These are phyloP conservation scores for Yamadazyma kanchanaburiensis DNA, from an alignment of 1,139 yeast genomes.

Conservation along the genomic window DNA sequence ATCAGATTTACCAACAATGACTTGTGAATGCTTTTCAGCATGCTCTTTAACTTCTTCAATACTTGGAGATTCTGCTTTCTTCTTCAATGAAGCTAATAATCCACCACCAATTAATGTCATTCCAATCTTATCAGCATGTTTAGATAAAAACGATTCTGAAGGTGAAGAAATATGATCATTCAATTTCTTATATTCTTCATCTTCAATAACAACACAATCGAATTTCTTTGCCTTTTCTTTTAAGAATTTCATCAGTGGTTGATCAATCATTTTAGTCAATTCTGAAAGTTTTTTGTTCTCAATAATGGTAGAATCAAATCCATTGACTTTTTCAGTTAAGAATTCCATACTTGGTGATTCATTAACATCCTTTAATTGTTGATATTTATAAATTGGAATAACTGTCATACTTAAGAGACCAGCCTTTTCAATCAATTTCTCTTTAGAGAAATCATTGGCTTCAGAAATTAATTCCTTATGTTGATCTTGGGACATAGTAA, in stretches of 20 bases:
- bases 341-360: slow-evolving; percentile 26
- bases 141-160: slow-evolving; percentile 12
- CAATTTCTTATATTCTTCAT: slow-evolving; percentile 19
- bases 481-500: slow-evolving; percentile 24
- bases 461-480: slow-evolving; percentile 20
- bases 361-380: slow-evolving; percentile 14
- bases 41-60: slow-evolving; percentile 11
- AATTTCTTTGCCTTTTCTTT: slow-evolving; percentile 18
- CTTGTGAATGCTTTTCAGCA: slow-evolving; percentile 14
- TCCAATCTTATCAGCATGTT: slow-evolving; percentile 13
- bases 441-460: slow-evolving; percentile 28
- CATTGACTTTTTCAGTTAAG: slow-evolving; percentile 28
- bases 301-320: slow-evolving; percentile 25
- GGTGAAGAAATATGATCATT: slow-evolving; percentile 15
- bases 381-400: slow-evolving; percentile 19
- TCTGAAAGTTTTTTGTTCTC: slow-evolving; percentile 6
- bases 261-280: slow-evolving; percentile 10
- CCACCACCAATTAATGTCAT: slow-evolving; percentile 11
- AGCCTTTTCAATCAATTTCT: slow-evolving; percentile 22
- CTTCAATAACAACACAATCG: slow-evolving; percentile 17
- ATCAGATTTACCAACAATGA: slow-evolving; percentile 19
- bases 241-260: slow-evolving; percentile 27
- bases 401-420: slow-evolving; percentile 22
- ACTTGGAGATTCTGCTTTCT: slow-evolving; percentile 13
- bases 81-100: slow-evolving; percentile 12